Evolutionary conservation across 2,329 filamentous ascomycete genomes (phyloP).

Genomic region (Domatiomyces globalis): DNA sequence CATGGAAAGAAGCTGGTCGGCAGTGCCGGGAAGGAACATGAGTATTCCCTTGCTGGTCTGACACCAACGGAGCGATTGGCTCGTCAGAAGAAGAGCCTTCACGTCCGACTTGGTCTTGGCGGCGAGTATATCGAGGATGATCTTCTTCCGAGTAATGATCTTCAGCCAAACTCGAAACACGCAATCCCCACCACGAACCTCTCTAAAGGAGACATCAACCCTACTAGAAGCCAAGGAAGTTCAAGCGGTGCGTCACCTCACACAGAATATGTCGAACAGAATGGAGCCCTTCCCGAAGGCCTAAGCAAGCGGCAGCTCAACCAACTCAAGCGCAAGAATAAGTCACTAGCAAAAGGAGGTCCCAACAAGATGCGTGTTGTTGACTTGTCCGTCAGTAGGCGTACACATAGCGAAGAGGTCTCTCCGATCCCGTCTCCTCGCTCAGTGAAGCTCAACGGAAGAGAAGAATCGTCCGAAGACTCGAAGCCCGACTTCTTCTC

Average conservation of each 20-base stretch:
- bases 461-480: slow-evolving; percentile 44
- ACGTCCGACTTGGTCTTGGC: slow-evolving; percentile 65
- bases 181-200: slow-evolving; percentile 15
- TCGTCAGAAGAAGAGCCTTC: slow-evolving; percentile 80
- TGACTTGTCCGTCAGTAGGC: slow-evolving; percentile 59
- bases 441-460: slow-evolving; percentile 47
- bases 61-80: slow-evolving; percentile 67
- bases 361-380: slow-evolving; percentile 83
- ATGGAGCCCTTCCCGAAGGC: slow-evolving; percentile 23
- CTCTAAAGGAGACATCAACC: neutral
- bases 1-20: slow-evolving; percentile 73
- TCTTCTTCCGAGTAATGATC: slow-evolving; percentile 54
- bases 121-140: slow-evolving; percentile 79
- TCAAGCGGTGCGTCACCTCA: neutral
- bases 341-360: slow-evolving; percentile 74
- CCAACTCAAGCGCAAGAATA: slow-evolving; percentile 83
- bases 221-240: neutral
- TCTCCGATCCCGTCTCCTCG: slow-evolving; percentile 44
- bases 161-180: slow-evolving; percentile 35
- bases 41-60: slow-evolving; percentile 68
- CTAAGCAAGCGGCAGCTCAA: slow-evolving; percentile 91
- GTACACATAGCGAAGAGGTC: slow-evolving; percentile 44
- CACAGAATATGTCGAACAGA: neutral
- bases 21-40: slow-evolving; percentile 65
- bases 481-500: slow-evolving; percentile 76